Base-by-base conservation (phyloP, 2,329 filamentous ascomycete species). In the Colletotrichum horii region DNA sequence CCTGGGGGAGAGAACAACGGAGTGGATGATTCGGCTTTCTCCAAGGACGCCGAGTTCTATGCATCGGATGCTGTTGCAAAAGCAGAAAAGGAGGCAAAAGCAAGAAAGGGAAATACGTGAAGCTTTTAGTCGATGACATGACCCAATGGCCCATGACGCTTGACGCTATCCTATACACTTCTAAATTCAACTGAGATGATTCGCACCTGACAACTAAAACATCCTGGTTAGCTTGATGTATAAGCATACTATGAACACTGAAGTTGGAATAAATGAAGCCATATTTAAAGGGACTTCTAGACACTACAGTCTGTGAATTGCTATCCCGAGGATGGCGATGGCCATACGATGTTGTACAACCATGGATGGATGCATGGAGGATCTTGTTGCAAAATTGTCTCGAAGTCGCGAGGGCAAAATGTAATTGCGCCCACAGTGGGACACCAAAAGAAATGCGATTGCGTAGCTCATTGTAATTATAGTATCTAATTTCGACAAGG, bases 101-200 rank as follows among this genome's bases (percentile, higher is more conserved):
- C 2, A n/a, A 8, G 38, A 2, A 38, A 9, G 19, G n/a, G 1
- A 48, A 12, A 2, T 11, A 22, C 11, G 14, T 48, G n/a, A 48
- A 8, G 3, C 0, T 22, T 1, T 22, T n/a, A 22, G 0, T 48
- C 43, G 1, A 48, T 48, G n/a, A 14, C 0, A 1, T 14, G 12
- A 48, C n/a, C 9, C 43, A 48, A 48, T 22, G 12, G 0, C 11
- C 19, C 22, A 1, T 1, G 12, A 19, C 43, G 43, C 43, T 48
- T 48, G n/a, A 48, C 43, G 43, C 43, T 8, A 0, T 15, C n/a
- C 0, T 22, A 32, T 32, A 32, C 6, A 6, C 8, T 32, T 32
- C 30, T 32, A 32, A 32, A 8, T 48, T 1, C 43, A 48, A 4
- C 43, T 7, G 1, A 48, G 19, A 6, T 3, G 9, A 22, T 48